Evolutionary conservation across 140 eudicot species (phyloP), one percentile per base, ranked within the genome.

Genomic region (Flaveria floridana): DNA sequence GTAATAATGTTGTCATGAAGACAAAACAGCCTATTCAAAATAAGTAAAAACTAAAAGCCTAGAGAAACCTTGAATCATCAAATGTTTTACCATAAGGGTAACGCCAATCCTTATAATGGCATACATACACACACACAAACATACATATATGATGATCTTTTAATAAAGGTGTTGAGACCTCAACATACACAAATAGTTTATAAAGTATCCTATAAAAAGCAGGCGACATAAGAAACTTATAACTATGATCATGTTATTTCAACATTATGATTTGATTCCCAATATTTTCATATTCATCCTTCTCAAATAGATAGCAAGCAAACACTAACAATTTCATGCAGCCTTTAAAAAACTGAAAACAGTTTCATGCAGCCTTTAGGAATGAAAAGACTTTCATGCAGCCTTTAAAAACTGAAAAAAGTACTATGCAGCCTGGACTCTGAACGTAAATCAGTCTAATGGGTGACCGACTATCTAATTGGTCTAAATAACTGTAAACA

Each of bases 51-150:
- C 52, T 20, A 12, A 50, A 65, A 12, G 53, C 15, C 19, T 37
- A 37, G 6, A 51, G 41, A 75, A 75, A 65, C 56, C 13, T 64
- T 11, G 65, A 21, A 47, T 75, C 67, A 18, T 47, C 37, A 75
- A 9, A 64, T 64, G 30, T 75, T 64, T 64, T 19, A 28, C 61
- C 15, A 18, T 30, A 39, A 12, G 10, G 50, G 37, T 15, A 34
- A 65, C 0, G 5, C 26, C 47, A 65, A 58, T 9, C 25, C 12
- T 58, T 58, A 7, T 7, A 5, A 9, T 58, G 65, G 65, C 37
- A 20, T 20, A 21, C n/a, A 55, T 55, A 55, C 62, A 19, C 42
- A 55, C 42, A 28, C 28, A 63, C 68, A 63, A 26, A 14, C 21
- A 63, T 14, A 6, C 68, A 28, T 15, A 6, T 15, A 63, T 7